Evolutionary conservation across 129 eudicot genomes (phyloP), one percentile per base, ranked within the genome.

Genomic region (Centaurea solstitialis): DNA sequence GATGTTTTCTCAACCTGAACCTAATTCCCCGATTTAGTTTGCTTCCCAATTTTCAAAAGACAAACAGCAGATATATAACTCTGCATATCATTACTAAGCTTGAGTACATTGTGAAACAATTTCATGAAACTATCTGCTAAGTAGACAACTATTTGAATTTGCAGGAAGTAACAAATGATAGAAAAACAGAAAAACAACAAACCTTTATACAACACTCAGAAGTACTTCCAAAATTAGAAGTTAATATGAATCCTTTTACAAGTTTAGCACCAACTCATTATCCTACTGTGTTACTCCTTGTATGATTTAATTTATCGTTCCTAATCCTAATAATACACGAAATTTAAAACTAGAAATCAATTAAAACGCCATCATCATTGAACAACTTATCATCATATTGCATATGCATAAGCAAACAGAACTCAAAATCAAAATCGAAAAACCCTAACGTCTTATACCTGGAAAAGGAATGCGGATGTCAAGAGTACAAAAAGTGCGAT

Each of bases 381-480:
- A 76, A 7, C 35, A 68, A 77, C 20, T 11, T 41, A 28, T 6
- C 23, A 37, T 3, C 22, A 15, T 69, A 79, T 18, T 15, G 9
- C 7, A 5, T 28, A 78, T 41, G 33, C 17, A 24, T 1, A 9
- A 53, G 73, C 74, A 65, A 61, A 62, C 38, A 80, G 37, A 71
- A 39, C 67, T 26, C 37, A 40, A 33, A 50, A 74, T 21, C 15
- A 57, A 53, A 11, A 37, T 11, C 74, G 7, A 67, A 79, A 57
- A 62, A 78, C 40, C 65, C 6, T n/a, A 28, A 74, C 11, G 13
- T 28, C n/a, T n/a, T n/a, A n/a, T 79, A 93, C 99, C 95, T 23
- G 98, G 99, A 81, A 96, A 96, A 5, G 99, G 99, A 68, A 96
- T 89, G 33, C 90, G 94, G 33, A 96, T 74, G 53, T 91, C 95